Percentiles rank a stretch among this genome's conserved stretches.
Evolutionary conservation across 306 rosid species (phyloP).

Genomic region (Cyamopsis tetragonoloba): DNA sequence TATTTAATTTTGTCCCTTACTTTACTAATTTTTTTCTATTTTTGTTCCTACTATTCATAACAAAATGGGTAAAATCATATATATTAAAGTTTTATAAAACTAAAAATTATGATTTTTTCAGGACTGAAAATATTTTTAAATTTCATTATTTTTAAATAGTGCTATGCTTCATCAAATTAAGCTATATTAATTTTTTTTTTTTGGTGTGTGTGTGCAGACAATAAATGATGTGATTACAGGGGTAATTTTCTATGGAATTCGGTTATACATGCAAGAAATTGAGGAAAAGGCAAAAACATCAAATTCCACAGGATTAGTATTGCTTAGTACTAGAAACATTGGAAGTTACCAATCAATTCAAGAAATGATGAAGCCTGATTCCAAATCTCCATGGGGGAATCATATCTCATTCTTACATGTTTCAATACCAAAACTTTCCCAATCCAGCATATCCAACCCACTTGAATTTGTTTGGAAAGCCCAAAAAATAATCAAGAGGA

Average conservation of each 20-base stretch:
- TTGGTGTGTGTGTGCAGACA: constrained; percentile 30
- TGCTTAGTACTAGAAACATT: constrained; percentile 48
- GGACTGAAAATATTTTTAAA: too few relatives aligned
- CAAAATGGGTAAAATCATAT: too few relatives aligned
- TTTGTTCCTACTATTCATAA: too few relatives aligned
- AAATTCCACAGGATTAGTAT: constrained; percentile 41
- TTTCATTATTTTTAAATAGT: too few relatives aligned
- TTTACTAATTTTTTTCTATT: too few relatives aligned
- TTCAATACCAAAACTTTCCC: constrained; percentile 37
- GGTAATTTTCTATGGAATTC: constrained; percentile 32
- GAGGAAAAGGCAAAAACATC: constrained; percentile 17
- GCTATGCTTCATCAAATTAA: neutral
- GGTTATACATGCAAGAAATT: constrained; percentile 47
- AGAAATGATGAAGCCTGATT: constrained; percentile 40
- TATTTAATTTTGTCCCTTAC: too few relatives aligned
- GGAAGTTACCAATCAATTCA: constrained; percentile 38
- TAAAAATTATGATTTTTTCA: too few relatives aligned
- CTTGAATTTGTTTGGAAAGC: constrained; percentile 43
- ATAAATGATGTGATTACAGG: constrained; percentile 47
- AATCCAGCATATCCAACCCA: constrained; percentile 33
- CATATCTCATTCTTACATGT: constrained; percentile 32
- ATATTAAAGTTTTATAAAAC: too few relatives aligned
- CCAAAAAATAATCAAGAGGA: constrained; percentile 34
- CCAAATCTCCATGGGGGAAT: constrained; percentile 49
- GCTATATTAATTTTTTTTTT: neutral